Conservation (phyloP, 1,284 basidiomycete genomes). For the Phlebopus sp. region DNA sequence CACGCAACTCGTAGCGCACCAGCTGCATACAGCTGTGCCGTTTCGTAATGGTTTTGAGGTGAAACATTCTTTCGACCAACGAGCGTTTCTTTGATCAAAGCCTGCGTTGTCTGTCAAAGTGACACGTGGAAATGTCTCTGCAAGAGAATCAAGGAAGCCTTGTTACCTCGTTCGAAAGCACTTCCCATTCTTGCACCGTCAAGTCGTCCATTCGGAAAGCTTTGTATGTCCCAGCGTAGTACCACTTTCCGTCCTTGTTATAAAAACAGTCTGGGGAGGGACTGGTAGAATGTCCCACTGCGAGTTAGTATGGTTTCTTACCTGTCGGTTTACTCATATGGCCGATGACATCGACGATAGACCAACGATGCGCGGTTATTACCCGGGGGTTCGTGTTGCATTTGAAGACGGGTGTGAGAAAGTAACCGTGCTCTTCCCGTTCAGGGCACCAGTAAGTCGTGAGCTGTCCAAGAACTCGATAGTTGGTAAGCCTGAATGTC, state of each 20-base stretch:
- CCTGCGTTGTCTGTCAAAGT: conserved; percentile 51
- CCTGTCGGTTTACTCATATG: conserved; percentile 62
- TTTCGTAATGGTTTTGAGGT: conserved; percentile 73
- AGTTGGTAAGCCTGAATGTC: conserved; percentile 52
- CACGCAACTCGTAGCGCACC: conserved; percentile 71
- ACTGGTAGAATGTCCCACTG: conserved; percentile 7
- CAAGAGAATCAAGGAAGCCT: conserved; percentile 4
- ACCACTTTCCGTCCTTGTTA: conserved; percentile 73
- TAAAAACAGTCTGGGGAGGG: conserved; percentile 66
- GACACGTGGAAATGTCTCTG: conserved; percentile 7
- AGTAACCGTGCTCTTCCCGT: conserved; percentile 75
- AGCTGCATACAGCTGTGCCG: conserved; percentile 62
- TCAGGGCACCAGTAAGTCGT: conserved; percentile 76
- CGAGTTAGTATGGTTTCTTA: conserved; percentile 22
- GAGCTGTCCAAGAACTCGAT: conserved; percentile 59
- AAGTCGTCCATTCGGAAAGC: conserved; percentile 63
- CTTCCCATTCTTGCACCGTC: conserved; percentile 63
- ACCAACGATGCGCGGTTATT: conserved; percentile 70
- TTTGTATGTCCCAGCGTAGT: conserved; percentile 75
- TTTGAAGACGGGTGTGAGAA: conserved; percentile 67
- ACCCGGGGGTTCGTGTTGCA: conserved; percentile 74
- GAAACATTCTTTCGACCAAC: conserved; percentile 67
- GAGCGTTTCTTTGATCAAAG: conserved; percentile 67
- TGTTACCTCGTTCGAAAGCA: conserved; percentile 59
- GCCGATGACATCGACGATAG: conserved; percentile 52